phyloP scores from a whole-genome alignment of 495 filamentous ascomycete genomes.

The Tetracladium setigerum region DNA sequence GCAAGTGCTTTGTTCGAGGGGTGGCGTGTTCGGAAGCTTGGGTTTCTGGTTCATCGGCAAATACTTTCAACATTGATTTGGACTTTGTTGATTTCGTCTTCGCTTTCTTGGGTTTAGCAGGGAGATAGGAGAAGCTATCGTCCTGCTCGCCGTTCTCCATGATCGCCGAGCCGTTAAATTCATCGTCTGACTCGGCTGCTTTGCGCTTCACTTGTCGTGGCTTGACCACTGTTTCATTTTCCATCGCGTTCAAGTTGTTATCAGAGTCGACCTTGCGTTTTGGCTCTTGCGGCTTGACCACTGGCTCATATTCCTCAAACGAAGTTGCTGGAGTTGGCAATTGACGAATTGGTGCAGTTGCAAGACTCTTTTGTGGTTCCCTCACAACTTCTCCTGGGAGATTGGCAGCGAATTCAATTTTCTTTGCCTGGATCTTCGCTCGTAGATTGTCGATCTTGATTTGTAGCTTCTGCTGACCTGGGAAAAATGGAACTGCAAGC shows the following conservation, averaged over 20 bases:
- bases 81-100: conserved; percentile 10
- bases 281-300: not conserved
- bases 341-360: conserved; percentile 10
- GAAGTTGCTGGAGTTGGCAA: conserved; percentile 10
- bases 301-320: conserved; percentile 3
- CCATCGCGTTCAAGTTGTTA: no score
- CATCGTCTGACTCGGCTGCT: conserved; percentile 15
- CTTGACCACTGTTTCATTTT: no score
- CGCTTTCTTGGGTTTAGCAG: conserved; percentile 17
- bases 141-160: conserved; percentile 40
- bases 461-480: conserved; percentile 71
- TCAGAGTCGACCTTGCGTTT: conserved; percentile 3
- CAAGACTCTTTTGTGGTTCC: conserved; percentile 1
- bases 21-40: conserved; percentile 34
- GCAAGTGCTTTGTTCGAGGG: conserved; percentile 61
- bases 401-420: conserved; percentile 19
- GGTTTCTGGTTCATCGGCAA: conserved; percentile 11
- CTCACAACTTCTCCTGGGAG: conserved; percentile 3
- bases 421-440: conserved; percentile 45
- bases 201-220: no score
- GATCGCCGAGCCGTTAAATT: conserved; percentile 31
- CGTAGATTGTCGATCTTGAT: conserved; percentile 68
- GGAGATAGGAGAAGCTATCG: conserved; percentile 30
- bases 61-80: conserved; percentile 18
- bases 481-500: conserved; percentile 77